Conservation (phyloP, 2,329 filamentous ascomycete species). For the Didymella arachidicola region DNA sequence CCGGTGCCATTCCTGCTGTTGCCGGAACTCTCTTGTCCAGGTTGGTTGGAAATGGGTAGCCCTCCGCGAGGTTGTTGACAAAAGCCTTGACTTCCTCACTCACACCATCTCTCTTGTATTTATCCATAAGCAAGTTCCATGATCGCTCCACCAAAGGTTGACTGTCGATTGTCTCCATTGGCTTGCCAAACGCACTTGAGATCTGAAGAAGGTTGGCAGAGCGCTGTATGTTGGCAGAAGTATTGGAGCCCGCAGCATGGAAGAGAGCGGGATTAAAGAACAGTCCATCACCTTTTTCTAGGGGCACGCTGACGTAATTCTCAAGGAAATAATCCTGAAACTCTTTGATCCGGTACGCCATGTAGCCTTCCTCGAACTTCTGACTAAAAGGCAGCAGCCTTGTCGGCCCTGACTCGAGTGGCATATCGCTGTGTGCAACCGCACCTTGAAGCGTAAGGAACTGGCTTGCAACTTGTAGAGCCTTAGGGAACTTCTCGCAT, state of each 20-base stretch:
- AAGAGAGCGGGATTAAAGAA: slow-evolving; percentile 72
- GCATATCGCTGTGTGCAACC: slow-evolving; percentile 69
- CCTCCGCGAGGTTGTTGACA: slow-evolving; percentile 62
- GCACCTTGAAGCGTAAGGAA: slow-evolving; percentile 69
- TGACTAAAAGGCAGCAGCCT: slow-evolving; percentile 69
- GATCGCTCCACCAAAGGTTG: slow-evolving; percentile 57
- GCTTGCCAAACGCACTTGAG: slow-evolving; percentile 68
- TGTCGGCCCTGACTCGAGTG: slow-evolving; percentile 65
- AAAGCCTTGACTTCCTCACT: slow-evolving; percentile 57
- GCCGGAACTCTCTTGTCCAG: slow-evolving; percentile 64
- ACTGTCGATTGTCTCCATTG: slow-evolving; percentile 68
- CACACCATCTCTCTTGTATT: slow-evolving; percentile 49
- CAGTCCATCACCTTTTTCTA: slow-evolving; percentile 65
- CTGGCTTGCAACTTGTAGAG: slow-evolving; percentile 63
- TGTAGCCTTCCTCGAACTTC: slow-evolving; percentile 63
- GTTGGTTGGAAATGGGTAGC: slow-evolving; percentile 70
- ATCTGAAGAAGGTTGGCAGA: slow-evolving; percentile 70
- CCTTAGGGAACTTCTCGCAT: slow-evolving; percentile 58
- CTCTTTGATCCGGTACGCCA: slow-evolving; percentile 63
- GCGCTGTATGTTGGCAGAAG: slow-evolving; percentile 57
- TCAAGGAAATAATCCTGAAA: slow-evolving; percentile 64
- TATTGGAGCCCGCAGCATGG: slow-evolving; percentile 69
- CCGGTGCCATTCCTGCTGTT: slow-evolving; percentile 66
- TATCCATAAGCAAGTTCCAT: slow-evolving; percentile 53
- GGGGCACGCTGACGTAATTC: slow-evolving; percentile 61